Conservation (phyloP, 2,329 filamentous ascomycete species). For the Cadophora malorum region DNA sequence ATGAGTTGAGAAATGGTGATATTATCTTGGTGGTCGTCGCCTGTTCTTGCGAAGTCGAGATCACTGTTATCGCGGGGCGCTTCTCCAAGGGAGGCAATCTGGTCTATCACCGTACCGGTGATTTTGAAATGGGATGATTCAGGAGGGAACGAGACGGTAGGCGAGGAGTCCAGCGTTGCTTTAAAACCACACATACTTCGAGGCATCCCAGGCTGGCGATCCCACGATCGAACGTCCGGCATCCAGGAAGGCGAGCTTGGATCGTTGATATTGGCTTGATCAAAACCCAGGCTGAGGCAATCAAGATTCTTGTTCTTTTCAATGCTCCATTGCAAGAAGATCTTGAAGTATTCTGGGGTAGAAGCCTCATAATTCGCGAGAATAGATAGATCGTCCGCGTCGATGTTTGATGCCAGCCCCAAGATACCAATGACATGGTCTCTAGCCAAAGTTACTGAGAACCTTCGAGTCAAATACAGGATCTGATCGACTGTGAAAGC, state of each 20-base stretch:
- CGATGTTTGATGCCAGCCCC: neutral
- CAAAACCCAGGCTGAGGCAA: neutral
- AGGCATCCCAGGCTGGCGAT: neutral
- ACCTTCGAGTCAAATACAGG: neutral
- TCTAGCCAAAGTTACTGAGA: neutral
- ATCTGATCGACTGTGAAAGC: neutral
- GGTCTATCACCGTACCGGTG: neutral
- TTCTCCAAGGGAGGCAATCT: neutral
- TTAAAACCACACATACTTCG: neutral
- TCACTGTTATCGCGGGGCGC: neutral
- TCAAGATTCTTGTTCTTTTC: neutral
- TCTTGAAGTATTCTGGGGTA: neutral
- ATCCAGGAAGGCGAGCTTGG: neutral
- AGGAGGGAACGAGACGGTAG: neutral
- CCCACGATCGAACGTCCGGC: neutral
- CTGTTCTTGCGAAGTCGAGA: neutral
- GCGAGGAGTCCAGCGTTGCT: neutral
- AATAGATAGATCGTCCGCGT: neutral
- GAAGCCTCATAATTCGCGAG: neutral
- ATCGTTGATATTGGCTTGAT: neutral
- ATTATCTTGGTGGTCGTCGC: neutral
- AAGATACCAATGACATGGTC: neutral
- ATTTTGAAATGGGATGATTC: neutral
- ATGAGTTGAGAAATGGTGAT: neutral
- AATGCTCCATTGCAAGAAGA: neutral